These are phyloP conservation scores for Globisporangium cederbergense DNA, from an alignment of 352 stramenopile genomes.

Conservation along the genomic window DNA sequence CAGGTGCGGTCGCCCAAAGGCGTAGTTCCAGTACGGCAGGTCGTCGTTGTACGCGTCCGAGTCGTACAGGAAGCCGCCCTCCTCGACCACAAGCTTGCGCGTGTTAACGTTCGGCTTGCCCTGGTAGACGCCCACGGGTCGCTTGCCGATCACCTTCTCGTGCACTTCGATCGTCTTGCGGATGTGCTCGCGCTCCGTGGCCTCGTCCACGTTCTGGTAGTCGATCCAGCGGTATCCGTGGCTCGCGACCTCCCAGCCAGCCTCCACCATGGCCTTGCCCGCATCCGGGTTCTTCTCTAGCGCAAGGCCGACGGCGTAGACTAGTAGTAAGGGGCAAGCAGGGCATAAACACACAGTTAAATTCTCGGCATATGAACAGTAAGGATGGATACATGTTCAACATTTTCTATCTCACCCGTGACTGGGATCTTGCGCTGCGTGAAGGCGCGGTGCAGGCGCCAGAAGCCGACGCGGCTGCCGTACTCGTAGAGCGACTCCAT, in stretches of 20 bases:
- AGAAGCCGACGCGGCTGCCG: conserved; percentile 92
- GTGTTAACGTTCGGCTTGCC: conserved; percentile 94
- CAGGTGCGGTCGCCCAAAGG: conserved; percentile 89
- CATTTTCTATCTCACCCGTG: conserved; percentile 39
- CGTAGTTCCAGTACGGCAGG: conserved; percentile 92
- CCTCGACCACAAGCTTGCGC: conserved; percentile 85
- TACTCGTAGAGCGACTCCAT: conserved; percentile 97
- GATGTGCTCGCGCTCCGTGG: conserved; percentile 92
- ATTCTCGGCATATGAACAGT: not conserved
- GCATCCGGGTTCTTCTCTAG: conserved; percentile 93
- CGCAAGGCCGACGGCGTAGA: conserved; percentile 94
- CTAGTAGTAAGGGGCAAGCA: conserved; percentile 16
- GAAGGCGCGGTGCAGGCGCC: conserved; percentile 91
- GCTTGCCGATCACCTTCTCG: conserved; percentile 84
- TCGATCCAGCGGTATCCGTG: conserved; percentile 96
- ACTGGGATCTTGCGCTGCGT: conserved; percentile 84
- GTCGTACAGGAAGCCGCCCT: conserved; percentile 96
- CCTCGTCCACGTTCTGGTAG: conserved; percentile 92
- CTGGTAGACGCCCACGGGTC: conserved; percentile 94
- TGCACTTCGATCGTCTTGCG: conserved; percentile 90
- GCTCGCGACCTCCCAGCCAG: conserved; percentile 91
- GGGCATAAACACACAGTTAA: not conserved
- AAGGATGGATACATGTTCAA: not conserved
- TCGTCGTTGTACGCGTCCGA: conserved; percentile 95
- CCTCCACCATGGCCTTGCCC: conserved; percentile 89